phyloP scores from a whole-genome alignment of 1,284 basidiomycete species.

The Ceratobasidium sp. region DNA sequence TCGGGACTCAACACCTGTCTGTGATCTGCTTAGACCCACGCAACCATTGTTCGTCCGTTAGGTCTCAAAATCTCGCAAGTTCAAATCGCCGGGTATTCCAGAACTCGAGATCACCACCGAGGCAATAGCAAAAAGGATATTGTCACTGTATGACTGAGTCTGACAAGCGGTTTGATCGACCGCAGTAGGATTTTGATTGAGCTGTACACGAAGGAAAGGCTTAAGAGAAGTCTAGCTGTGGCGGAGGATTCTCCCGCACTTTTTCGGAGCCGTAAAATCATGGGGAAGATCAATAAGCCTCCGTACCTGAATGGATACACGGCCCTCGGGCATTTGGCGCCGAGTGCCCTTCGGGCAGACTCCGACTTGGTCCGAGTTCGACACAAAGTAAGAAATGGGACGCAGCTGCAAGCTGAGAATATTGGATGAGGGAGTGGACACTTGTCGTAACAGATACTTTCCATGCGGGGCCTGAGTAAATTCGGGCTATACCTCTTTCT shows the following conservation, averaged over 20 bases:
- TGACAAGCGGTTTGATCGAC: neutral
- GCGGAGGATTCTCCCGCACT: neutral
- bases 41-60: neutral
- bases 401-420: neutral
- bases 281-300: neutral
- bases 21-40: neutral
- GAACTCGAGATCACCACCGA: neutral
- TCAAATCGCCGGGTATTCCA: neutral
- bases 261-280: neutral
- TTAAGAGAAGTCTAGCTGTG: neutral
- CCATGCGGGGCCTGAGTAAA: too few species aligned
- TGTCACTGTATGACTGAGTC: neutral
- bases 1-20: neutral
- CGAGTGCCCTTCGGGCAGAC: neutral
- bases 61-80: neutral
- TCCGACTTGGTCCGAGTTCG: neutral
- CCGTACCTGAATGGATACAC: neutral
- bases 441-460: too few species aligned
- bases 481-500: too few species aligned
- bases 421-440: neutral
- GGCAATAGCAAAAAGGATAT: neutral
- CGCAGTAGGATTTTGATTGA: neutral
- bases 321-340: neutral
- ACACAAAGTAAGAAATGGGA: neutral
- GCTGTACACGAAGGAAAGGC: neutral